phyloP scores from a whole-genome alignment of 2,329 filamentous ascomycete species.

The Penicillium hordei region DNA sequence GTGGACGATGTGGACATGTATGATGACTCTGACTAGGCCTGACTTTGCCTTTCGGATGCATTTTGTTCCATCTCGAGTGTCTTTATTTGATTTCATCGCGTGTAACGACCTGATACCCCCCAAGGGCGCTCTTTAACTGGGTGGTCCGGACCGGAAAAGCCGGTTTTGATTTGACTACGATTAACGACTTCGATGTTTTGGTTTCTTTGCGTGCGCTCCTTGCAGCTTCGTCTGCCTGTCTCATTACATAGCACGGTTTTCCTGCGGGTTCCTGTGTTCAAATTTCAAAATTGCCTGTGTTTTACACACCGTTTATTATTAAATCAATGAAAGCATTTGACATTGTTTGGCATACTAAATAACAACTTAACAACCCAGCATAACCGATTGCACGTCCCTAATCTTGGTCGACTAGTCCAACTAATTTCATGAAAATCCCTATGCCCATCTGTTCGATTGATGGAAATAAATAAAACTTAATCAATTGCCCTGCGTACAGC shows the following conservation, averaged over 20 bases:
- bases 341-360: slow-evolving; percentile 2
- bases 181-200: slow-evolving; percentile 21
- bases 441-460: neutral
- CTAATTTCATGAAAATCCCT: neutral
- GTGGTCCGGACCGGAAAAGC: slow-evolving; percentile 7
- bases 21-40: slow-evolving; percentile 31
- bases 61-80: neutral
- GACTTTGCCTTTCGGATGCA: neutral
- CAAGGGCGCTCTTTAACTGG: slow-evolving; percentile 14
- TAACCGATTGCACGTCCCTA: neutral
- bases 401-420: neutral
- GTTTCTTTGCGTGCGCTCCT: neutral
- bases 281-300: slow-evolving; percentile 1
- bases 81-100: slow-evolving; percentile 11
- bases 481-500: neutral
- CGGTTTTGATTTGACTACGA: slow-evolving; percentile 17
- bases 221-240: slow-evolving; percentile 1
- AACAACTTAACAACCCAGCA: neutral
- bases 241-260: neutral
- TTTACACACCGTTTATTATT: neutral
- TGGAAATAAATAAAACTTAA: no score
- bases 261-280: neutral
- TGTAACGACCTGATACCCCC: slow-evolving; percentile 28
- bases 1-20: slow-evolving; percentile 53
- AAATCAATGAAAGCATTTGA: neutral